Percentiles rank a stretch among this genome's conserved stretches.
Conservation (phyloP, 257 asterid species). For the Solanum gracilifrons region DNA sequence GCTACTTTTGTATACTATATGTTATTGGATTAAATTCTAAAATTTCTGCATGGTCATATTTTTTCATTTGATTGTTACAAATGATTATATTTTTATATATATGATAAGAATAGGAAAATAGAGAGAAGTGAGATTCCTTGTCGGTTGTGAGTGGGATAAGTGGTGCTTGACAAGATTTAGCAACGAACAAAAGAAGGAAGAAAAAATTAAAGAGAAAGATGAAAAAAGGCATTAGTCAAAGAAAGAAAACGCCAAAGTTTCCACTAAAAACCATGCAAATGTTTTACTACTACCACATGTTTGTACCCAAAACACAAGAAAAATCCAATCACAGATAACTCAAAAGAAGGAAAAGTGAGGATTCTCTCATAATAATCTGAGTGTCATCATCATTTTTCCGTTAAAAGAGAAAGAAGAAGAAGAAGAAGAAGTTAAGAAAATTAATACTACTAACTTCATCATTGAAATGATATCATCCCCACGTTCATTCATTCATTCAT, state of each 20-base stretch:
- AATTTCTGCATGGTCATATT: not conserved
- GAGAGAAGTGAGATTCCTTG: constrained; percentile 6
- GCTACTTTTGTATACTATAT: not conserved
- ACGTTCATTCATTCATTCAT: not conserved
- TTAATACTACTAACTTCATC: not conserved
- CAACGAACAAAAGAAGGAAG: not conserved
- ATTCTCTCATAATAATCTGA: not conserved
- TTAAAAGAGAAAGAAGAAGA: not conserved
- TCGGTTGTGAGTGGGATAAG: constrained; percentile 3
- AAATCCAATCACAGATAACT: not conserved
- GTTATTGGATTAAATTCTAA: not conserved
- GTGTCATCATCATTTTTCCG: not conserved
- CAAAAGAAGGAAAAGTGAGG: not conserved
- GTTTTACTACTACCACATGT: not conserved
- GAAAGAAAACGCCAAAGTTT: constrained; percentile 24
- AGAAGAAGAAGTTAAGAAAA: not conserved
- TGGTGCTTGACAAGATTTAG: not conserved
- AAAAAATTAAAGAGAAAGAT: not conserved
- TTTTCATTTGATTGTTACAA: not conserved
- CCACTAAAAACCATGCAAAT: constrained; percentile 30
- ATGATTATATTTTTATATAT: not conserved
- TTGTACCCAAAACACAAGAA: not conserved
- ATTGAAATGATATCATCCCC: not conserved
- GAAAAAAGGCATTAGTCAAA: not conserved
- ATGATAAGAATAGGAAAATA: not conserved